Base-by-base conservation (phyloP, 2,329 filamentous ascomycete genomes). In the Onygena corvina region DNA sequence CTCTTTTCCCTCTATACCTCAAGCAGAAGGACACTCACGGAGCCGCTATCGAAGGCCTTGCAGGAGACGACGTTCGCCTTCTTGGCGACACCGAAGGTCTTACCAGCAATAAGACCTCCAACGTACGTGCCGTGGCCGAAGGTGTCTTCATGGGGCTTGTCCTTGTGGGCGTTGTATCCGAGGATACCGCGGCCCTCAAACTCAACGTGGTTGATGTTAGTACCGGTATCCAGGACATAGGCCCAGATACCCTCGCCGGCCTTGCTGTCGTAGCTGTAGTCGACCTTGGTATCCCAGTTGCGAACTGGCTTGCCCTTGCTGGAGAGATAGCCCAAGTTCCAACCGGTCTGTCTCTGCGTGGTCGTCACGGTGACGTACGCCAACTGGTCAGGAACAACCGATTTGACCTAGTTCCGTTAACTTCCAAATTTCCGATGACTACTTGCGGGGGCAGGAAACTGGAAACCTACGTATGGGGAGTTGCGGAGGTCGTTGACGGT, bases 151-250 rank as follows among this genome's bases (percentile, higher is more conserved):
- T 52, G 47, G 11, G 50, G 47, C 18, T 44, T 47, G n/a, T 30
- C 30, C 3, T 25, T 18, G n/a, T 49, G 30, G 27, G 50, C 48
- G 11, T 52, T 52, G 14, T 36, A 30, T 11, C 50, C 50, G 1
- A 52, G 21, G 23, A 52, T 52, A 18, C 25, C 50, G 5, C 50
- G 50, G 11, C 50, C 50, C 30, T 52, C 31, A 20, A 52, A 52
- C 34, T 52, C 47, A 12, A 47, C 42, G 30, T 52, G 50, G 14
- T 49, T 34, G 18, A 50, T 44, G 30, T 52, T 52, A 14, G 50
- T 35, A 18, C 50, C 50, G 33, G 50, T 50, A 38, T 52, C 50
- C 4, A 52, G 27, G 12, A 52, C 50, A 47, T 52, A 52, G 16
- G 47, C 50, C 40, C 42, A 52, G 14, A 50, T 44, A 8, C 50